phyloP scores from a whole-genome alignment of 306 rosid species.

The Macrotyloma uniflorum region DNA sequence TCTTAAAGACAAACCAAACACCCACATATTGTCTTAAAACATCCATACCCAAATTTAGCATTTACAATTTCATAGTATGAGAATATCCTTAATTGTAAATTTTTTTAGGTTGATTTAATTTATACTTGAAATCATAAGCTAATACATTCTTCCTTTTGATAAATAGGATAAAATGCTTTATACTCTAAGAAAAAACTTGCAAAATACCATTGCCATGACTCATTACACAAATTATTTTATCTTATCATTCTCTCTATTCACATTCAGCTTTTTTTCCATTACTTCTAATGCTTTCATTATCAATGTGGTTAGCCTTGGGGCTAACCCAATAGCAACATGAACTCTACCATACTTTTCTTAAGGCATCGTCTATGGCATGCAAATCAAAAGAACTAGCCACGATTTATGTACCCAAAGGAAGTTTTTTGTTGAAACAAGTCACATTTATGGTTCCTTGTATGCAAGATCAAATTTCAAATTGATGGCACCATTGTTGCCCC shows the following conservation, averaged over 20 bases:
- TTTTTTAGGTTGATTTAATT: too few species aligned
- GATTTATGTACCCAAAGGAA: constrained; percentile 46
- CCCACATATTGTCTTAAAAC: too few species aligned
- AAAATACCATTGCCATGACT: constrained; percentile 7
- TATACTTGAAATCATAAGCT: constrained; percentile 41
- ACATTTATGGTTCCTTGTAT: constrained; percentile 49
- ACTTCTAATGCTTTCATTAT: constrained; percentile 24
- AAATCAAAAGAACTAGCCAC: constrained; percentile 19
- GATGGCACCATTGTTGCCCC: constrained; percentile 53
- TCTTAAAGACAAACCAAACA: too few species aligned
- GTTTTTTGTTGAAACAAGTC: constrained; percentile 44
- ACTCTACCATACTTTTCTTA: constrained; percentile 34
- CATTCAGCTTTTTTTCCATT: neutral
- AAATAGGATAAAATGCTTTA: neutral
- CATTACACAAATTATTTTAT: neutral
- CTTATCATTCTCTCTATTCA: constrained; percentile 7
- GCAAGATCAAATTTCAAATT: constrained; percentile 28
- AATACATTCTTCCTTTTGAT: constrained; percentile 16
- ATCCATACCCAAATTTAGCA: too few species aligned
- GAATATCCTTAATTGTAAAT: too few species aligned
- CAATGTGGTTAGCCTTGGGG: constrained; percentile 45
- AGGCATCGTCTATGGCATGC: constrained; percentile 51
- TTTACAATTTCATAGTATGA: too few species aligned
- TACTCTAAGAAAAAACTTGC: neutral
- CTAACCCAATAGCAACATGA: constrained; percentile 19